Conservation (phyloP, 73 alveolate species). For the Paramecium tetraurelia region DNA sequence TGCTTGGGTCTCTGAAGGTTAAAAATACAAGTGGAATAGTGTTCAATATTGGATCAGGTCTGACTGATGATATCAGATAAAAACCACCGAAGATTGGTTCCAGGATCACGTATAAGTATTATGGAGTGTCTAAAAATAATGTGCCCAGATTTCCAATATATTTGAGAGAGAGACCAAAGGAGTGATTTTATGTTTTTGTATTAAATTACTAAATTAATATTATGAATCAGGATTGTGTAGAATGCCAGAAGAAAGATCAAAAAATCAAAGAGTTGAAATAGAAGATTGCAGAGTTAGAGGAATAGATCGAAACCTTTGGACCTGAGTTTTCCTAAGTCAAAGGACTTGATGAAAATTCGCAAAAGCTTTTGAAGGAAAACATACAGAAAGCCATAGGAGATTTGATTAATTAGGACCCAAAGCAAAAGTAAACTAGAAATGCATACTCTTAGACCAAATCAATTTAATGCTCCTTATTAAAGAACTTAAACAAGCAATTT, state of each 20-base stretch:
- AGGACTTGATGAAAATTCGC: background rate
- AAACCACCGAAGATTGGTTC: conserved; percentile 87
- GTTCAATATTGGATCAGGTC: conserved; percentile 84
- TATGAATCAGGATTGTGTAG: background rate
- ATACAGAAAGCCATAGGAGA: background rate
- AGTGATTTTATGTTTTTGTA: background rate
- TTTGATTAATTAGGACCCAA: background rate
- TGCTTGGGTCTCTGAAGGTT: conserved; percentile 78
- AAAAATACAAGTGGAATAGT: conserved; percentile 64
- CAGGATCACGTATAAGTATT: conserved; percentile 75
- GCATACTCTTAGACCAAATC: background rate
- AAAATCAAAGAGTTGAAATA: background rate
- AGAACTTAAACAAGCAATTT: background rate
- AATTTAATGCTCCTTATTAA: background rate
- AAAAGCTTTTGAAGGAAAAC: background rate
- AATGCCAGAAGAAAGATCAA: background rate
- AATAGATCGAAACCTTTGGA: background rate
- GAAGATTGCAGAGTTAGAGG: background rate
- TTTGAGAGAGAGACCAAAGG: conserved; percentile 59
- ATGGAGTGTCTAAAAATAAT: conserved; percentile 72
- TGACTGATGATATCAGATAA: conserved; percentile 75
- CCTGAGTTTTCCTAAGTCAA: background rate
- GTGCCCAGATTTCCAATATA: conserved; percentile 83
- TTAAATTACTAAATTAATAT: background rate
- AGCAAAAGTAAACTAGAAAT: background rate